Evolutionary conservation across 2,329 filamentous ascomycete genomes (phyloP).

Genomic region (Fusarium scirpi): DNA sequence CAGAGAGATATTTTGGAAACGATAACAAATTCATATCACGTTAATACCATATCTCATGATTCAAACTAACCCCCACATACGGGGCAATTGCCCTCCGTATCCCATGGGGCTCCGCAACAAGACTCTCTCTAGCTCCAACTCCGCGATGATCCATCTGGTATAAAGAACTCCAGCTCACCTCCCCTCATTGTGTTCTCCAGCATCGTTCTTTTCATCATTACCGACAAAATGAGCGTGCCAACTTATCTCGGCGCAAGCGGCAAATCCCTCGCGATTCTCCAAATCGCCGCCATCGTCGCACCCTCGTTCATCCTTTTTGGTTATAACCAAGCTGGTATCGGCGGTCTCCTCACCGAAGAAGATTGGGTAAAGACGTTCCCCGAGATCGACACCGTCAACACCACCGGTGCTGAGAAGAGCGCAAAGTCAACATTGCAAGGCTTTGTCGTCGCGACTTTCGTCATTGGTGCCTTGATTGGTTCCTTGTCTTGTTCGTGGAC

Average conservation of each 20-base stretch:
- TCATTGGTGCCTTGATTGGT: slow-evolving; percentile 70
- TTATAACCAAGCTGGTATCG: slow-evolving; percentile 77
- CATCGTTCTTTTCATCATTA: not conserved
- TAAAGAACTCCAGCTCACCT: not conserved
- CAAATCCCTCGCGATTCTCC: slow-evolving; percentile 51
- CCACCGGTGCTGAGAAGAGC: slow-evolving; percentile 51
- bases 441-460: slow-evolving; percentile 61
- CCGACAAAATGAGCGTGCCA: slow-evolving; percentile 25
- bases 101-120: slow-evolving; percentile 40
- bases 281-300: slow-evolving; percentile 57
- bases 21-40: not conserved
- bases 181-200: not conserved
- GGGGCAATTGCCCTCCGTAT: slow-evolving; percentile 19
- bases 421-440: slow-evolving; percentile 61
- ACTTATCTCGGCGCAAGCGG: slow-evolving; percentile 54
- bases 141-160: not conserved
- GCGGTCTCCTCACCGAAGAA: slow-evolving; percentile 73
- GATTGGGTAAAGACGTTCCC: slow-evolving; percentile 68
- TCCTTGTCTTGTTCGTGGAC: slow-evolving; percentile 56
- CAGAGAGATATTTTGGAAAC: not conserved
- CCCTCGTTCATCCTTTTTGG: slow-evolving; percentile 62
- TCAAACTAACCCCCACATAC: slow-evolving; percentile 32
- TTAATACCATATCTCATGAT: not conserved
- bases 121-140: slow-evolving; percentile 3
- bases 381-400: slow-evolving; percentile 63